These are phyloP conservation scores for Oenanthe javanica DNA, from an alignment of 140 eudicot species.

Conservation along the genomic window DNA sequence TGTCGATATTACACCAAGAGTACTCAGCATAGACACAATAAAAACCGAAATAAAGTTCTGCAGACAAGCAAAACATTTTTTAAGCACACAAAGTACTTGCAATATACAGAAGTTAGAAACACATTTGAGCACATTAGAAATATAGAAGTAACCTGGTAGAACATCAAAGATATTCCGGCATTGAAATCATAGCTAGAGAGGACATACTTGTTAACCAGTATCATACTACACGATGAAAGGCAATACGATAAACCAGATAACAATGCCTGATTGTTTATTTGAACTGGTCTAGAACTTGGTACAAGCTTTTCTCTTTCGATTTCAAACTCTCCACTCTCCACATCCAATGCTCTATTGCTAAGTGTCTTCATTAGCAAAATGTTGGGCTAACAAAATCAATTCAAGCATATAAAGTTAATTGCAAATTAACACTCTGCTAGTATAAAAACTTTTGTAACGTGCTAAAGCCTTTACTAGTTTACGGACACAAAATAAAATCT, in stretches of 20 bases:
- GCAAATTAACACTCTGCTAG: background rate
- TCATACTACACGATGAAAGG: conserved; percentile 93
- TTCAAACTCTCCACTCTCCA: conserved; percentile 60
- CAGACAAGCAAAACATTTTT: conserved; percentile 19
- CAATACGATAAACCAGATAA: conserved; percentile 89
- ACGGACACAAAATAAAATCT: too few relatives aligned
- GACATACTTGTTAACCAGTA: conserved; percentile 82
- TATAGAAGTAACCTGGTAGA: conserved; percentile 66
- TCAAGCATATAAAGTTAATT: background rate
- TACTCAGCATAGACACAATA: conserved; percentile 59
- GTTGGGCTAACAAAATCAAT: background rate
- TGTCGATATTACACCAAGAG: conserved; percentile 66
- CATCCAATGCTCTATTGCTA: conserved; percentile 47
- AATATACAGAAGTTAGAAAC: background rate
- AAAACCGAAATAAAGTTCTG: conserved; percentile 91
- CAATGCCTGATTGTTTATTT: conserved; percentile 60
- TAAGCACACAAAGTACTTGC: conserved; percentile 13
- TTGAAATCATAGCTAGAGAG: conserved; percentile 92
- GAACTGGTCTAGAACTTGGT: conserved; percentile 36
- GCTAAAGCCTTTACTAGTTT: too few relatives aligned
- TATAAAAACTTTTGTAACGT: too few relatives aligned
- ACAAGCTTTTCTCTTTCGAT: conserved; percentile 43
- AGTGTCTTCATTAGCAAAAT: conserved; percentile 45
- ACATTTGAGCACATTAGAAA: background rate
- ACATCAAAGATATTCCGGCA: conserved; percentile 96